Percentiles rank a stretch among this genome's conserved stretches.
phyloP scores from a whole-genome alignment of 164 flowering plant species.

The Santalum album region DNA sequence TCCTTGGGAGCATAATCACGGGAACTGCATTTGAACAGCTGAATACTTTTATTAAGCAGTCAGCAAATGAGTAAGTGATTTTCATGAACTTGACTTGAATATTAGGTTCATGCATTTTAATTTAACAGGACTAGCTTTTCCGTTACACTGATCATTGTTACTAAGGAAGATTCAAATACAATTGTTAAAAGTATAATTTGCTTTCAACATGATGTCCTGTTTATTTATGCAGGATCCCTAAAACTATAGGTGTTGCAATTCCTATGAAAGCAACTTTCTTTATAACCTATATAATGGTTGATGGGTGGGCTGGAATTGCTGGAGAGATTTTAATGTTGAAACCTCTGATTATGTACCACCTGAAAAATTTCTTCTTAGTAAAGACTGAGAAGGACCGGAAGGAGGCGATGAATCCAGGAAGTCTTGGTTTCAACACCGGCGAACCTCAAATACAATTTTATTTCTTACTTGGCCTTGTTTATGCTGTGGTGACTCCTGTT shows the following conservation, averaged over 20 bases:
- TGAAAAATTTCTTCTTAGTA: slow-evolving; percentile 73
- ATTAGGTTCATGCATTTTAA: too few species aligned
- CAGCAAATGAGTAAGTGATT: slow-evolving; percentile 54
- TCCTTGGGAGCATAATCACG: slow-evolving; percentile 68
- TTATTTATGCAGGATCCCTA: slow-evolving; percentile 47
- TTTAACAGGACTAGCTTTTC: too few species aligned
- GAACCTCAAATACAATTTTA: slow-evolving; percentile 87
- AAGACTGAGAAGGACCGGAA: slow-evolving; percentile 87
- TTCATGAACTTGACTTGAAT: background rate
- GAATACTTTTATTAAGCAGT: slow-evolving; percentile 40
- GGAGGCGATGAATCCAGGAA: slow-evolving; percentile 91
- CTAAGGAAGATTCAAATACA: too few species aligned
- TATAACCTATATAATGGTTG: slow-evolving; percentile 86
- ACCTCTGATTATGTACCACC: slow-evolving; percentile 64
- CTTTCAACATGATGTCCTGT: too few species aligned
- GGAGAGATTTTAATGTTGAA: slow-evolving; percentile 70
- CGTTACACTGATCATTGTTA: too few species aligned
- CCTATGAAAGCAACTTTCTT: slow-evolving; percentile 90
- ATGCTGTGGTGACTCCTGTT: slow-evolving; percentile 63
- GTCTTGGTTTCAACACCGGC: slow-evolving; percentile 66
- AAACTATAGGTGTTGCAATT: slow-evolving; percentile 61
- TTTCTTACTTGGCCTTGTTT: slow-evolving; percentile 79
- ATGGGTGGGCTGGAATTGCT: slow-evolving; percentile 94
- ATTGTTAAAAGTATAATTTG: too few species aligned
- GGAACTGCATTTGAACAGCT: slow-evolving; percentile 83